Conservation (phyloP, 257 asterid genomes). For the Ilex aquifolium region DNA sequence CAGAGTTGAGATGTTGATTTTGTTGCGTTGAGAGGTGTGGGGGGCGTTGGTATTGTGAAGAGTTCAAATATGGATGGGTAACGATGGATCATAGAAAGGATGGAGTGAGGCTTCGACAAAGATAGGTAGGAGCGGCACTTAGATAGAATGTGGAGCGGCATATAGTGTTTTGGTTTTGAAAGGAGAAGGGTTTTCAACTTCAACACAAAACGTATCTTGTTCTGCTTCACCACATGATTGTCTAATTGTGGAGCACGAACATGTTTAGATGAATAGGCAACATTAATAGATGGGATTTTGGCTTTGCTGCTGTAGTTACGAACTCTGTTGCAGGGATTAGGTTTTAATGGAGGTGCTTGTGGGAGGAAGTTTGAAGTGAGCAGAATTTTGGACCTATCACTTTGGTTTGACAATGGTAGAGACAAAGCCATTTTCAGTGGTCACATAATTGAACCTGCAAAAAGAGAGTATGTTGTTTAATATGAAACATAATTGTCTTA, state of each 20-base stretch:
- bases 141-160: constrained; percentile 56
- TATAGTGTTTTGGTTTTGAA: constrained; percentile 79
- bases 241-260: constrained; percentile 78
- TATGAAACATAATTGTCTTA: too few species aligned
- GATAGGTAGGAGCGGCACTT: constrained; percentile 72
- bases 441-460: neutral
- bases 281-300: neutral
- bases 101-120: constrained; percentile 51
- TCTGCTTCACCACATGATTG: constrained; percentile 65
- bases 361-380: neutral
- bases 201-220: constrained; percentile 68
- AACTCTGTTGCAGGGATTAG: neutral
- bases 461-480: too few species aligned
- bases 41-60: constrained; percentile 61
- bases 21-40: constrained; percentile 50
- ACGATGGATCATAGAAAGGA: constrained; percentile 68
- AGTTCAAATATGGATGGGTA: constrained; percentile 83
- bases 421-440: neutral
- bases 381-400: neutral
- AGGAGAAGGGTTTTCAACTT: constrained; percentile 83
- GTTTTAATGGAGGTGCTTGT: neutral
- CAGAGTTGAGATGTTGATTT: constrained; percentile 68
- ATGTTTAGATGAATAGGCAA: constrained; percentile 55
- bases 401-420: neutral
- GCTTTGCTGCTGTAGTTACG: neutral